Evolutionary conservation across 164 flowering plant species (phyloP).

Genomic region (Aristolochia contorta): DNA sequence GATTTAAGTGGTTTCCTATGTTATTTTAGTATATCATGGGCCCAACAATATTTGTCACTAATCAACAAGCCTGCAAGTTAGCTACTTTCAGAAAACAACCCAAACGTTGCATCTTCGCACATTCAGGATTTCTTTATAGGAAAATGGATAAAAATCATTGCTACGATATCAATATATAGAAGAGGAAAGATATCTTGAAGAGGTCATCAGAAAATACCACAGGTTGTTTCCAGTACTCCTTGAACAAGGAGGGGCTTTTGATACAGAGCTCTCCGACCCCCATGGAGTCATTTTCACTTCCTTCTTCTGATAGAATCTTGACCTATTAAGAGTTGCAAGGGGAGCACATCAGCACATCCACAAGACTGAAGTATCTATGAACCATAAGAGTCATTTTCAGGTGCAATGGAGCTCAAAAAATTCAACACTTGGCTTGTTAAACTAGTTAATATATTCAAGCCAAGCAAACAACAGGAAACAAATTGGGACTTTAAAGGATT

Average conservation of each 20-base stretch:
- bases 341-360: background rate
- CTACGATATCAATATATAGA: no score
- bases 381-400: background rate
- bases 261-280: constrained; percentile 86
- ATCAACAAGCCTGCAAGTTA: no score
- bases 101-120: no score
- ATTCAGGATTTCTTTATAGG: no score
- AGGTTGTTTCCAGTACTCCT: constrained; percentile 93
- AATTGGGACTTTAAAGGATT: background rate
- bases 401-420: background rate
- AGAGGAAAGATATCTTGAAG: no score
- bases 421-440: background rate
- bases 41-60: background rate
- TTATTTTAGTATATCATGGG: background rate
- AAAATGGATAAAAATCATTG: no score
- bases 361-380: background rate
- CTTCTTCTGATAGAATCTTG: constrained; percentile 68
- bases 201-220: constrained; percentile 32
- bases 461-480: background rate
- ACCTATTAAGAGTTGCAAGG: constrained; percentile 32
- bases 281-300: constrained; percentile 25
- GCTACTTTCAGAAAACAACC: no score
- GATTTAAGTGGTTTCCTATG: background rate
- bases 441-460: background rate
- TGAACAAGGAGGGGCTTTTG: constrained; percentile 84